These are phyloP conservation scores for Pseudevernia furfuracea DNA, from an alignment of 495 filamentous ascomycete genomes.

Conservation along the genomic window DNA sequence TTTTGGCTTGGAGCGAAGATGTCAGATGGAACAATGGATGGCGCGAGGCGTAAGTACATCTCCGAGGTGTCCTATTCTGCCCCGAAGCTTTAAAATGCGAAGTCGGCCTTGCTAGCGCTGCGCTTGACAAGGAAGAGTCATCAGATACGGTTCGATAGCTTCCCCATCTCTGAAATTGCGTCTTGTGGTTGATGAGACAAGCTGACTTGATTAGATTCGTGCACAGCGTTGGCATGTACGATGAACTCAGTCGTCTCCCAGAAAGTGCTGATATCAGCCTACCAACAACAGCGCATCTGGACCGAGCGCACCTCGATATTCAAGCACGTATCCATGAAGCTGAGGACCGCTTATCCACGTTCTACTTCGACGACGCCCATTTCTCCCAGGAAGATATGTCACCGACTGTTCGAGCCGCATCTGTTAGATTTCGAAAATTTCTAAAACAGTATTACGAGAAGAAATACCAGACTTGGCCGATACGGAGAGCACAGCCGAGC, in stretches of 20 bases:
- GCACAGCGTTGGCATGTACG: constrained; percentile 60
- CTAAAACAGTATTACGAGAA: constrained; percentile 42
- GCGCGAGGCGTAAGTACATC: constrained; percentile 40
- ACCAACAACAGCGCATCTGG: constrained; percentile 53
- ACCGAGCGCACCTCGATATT: constrained; percentile 51
- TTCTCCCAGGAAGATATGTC: constrained; percentile 8
- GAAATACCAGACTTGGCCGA: constrained; percentile 51
- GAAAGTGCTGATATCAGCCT: constrained; percentile 39
- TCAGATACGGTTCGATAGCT: neutral
- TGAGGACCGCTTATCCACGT: constrained; percentile 47
- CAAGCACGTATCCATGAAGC: constrained; percentile 52
- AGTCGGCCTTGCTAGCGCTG: neutral
- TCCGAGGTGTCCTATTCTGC: neutral
- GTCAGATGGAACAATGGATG: constrained; percentile 54
- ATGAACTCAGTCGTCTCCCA: constrained; percentile 14
- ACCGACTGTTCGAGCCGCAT: constrained; percentile 12
- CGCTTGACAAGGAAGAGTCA: neutral
- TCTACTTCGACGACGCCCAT: constrained; percentile 45
- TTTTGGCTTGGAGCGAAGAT: constrained; percentile 58
- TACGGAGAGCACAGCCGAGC: constrained; percentile 25
- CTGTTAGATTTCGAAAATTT: constrained; percentile 15
- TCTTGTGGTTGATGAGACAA: too few relatives aligned
- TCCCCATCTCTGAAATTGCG: neutral
- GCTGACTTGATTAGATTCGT: constrained; percentile 36
- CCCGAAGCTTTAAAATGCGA: neutral